Base-by-base conservation (phyloP, 2,329 filamentous ascomycete genomes). In the Penicillium polonicum region DNA sequence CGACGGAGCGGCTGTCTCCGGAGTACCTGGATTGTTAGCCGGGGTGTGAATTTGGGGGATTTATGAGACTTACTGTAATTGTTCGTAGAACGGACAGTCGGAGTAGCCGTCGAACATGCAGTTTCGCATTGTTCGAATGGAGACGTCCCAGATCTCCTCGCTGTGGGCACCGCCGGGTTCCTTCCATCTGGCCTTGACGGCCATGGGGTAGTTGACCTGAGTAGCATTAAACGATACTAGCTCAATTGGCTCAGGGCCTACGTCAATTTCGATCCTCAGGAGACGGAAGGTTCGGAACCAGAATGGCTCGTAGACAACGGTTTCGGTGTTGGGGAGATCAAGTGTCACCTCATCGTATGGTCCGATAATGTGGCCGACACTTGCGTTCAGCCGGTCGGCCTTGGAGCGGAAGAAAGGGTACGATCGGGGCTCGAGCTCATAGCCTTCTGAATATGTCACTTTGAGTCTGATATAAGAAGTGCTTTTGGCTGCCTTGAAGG, bases 221-320 rank as follows among this genome's bases (percentile, higher is more conserved):
- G 59, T 70, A 1, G 69, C 70, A 1, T 62, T 50, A 7, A 77
- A 65, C 0, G 63, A 64, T 0, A 61, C 2, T 0, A 76, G 45
- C 35, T 67, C 55, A 2, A 75, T 64, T 2, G 67, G 60, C 9
- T 56, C 61, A 0, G 51, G 7, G 1, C 66, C 69, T 25, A 70
- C 61, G 0, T 50, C 55, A 12, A 77, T 62, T 23, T 73, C 67
- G 3, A 77, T 46, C 2, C 68, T 60, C 13, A 77, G 46, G 6
- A 77, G 48, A 1, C 74, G 71, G 31, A 78, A 77, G 0, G 75
- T 77, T 13, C 75, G 71, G 54, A 78, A 78, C 73, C 74, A 76
- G 53, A 77, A 77, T 1, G 75, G 75, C 45, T 76, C 73, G 46
- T 76, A 76, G 3, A 55, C 12, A 9, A 59, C 51, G 2, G 35